Evolutionary conservation across 2,329 filamentous ascomycete genomes (phyloP).

Genomic region (Tolypocladium tropicale): DNA sequence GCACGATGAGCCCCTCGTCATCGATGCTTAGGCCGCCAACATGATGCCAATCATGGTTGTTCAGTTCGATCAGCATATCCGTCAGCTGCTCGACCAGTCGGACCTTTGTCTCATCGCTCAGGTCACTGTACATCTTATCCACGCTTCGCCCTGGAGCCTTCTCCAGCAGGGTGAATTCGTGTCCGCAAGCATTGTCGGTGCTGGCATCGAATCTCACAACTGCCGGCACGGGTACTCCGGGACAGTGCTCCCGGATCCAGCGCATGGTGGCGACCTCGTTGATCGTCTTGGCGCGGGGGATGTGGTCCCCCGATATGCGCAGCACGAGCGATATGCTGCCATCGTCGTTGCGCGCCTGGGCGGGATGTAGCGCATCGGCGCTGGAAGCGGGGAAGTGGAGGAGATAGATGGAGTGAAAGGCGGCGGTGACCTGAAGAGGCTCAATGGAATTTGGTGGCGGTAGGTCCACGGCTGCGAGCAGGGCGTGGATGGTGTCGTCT

Average conservation of each 20-base stretch:
- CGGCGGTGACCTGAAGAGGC: constrained; percentile 9
- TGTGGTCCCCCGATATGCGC: constrained; percentile 22
- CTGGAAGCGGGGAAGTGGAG: constrained; percentile 6
- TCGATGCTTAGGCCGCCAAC: constrained; percentile 16
- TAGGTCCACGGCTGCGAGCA: constrained; percentile 9
- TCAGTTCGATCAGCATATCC: constrained; percentile 18
- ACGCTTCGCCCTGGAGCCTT: constrained; percentile 15
- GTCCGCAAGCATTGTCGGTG: constrained; percentile 15
- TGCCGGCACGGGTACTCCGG: constrained; percentile 21
- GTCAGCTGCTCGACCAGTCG: constrained; percentile 18
- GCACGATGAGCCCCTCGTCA: constrained; percentile 4
- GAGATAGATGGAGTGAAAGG: constrained; percentile 17
- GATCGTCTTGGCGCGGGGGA: constrained; percentile 23
- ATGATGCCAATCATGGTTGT: constrained; percentile 12
- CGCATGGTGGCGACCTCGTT: constrained; percentile 25
- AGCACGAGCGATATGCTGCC: constrained; percentile 14
- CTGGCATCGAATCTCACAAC: constrained; percentile 17
- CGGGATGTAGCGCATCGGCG: neutral
- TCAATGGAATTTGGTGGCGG: constrained; percentile 7
- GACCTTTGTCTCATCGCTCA: constrained; percentile 8
- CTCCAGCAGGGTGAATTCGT: constrained; percentile 23
- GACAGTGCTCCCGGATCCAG: constrained; percentile 19
- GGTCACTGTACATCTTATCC: constrained; percentile 14
- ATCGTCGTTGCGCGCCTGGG: neutral
- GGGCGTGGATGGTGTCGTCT: constrained; percentile 6